Conservation (phyloP, 2,329 filamentous ascomycete genomes). For the Bertia moriformis region DNA sequence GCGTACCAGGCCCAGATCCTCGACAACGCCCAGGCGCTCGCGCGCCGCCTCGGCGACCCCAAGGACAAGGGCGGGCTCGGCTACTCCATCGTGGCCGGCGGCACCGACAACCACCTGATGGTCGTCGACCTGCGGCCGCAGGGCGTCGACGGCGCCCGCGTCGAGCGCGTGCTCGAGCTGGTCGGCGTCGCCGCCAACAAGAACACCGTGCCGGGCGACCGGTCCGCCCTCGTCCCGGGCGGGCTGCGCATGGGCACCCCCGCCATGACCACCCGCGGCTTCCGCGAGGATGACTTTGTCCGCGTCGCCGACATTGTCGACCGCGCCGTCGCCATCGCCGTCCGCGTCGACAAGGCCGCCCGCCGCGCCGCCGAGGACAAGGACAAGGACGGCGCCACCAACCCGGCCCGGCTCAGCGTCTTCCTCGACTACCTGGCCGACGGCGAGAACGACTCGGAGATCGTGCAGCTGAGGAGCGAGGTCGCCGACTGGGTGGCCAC, state of each 20-base stretch:
- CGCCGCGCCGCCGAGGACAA: constrained; percentile 54
- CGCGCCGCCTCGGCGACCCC: constrained; percentile 44
- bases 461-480: constrained; percentile 58
- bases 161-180: constrained; percentile 79
- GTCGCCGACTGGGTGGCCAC: constrained; percentile 69
- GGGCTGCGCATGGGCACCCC: constrained; percentile 89
- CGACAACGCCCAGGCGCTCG: constrained; percentile 79
- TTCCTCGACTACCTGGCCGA: constrained; percentile 56
- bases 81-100: constrained; percentile 81
- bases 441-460: constrained; percentile 54
- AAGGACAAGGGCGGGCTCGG: constrained; percentile 67
- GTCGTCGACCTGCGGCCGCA: constrained; percentile 83
- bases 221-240: constrained; percentile 81
- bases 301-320: constrained; percentile 77
- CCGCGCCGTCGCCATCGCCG: constrained; percentile 65
- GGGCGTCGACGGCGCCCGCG: constrained; percentile 72
- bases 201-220: constrained; percentile 94
- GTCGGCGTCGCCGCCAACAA: constrained; percentile 98
- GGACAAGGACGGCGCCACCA: constrained; percentile 55
- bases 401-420: constrained; percentile 45
- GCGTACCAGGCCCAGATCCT: constrained; percentile 84
- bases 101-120: constrained; percentile 95
- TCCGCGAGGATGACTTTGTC: constrained; percentile 74
- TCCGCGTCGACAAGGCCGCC: constrained; percentile 60
- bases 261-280: constrained; percentile 95